Evolutionary conservation across 768 basidiomycete genomes (phyloP).

Genomic region (Pholiota conissans): DNA sequence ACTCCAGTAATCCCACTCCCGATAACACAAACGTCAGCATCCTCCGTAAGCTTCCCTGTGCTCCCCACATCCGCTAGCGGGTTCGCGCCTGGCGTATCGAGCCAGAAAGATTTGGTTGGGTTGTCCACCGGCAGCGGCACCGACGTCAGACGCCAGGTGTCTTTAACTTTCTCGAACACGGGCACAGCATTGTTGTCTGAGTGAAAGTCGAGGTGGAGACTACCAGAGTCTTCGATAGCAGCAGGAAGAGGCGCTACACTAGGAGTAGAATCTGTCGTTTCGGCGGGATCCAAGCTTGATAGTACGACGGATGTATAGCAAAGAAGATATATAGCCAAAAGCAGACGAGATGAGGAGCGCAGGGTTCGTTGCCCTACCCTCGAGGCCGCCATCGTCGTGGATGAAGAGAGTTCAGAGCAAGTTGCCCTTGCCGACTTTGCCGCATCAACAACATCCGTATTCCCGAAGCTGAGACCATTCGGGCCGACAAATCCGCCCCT

Average conservation of each 20-base stretch:
- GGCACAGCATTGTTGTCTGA: not conserved
- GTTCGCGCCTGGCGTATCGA: slow-evolving; percentile 57
- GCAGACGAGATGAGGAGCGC: not conserved
- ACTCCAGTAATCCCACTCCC: slow-evolving; percentile 82
- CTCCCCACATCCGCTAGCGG: slow-evolving; percentile 71
- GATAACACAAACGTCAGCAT: slow-evolving; percentile 76
- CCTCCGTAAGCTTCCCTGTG: slow-evolving; percentile 50
- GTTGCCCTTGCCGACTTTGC: too few species aligned
- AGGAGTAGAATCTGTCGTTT: too few species aligned
- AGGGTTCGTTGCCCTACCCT: not conserved
- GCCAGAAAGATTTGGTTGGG: slow-evolving; percentile 77
- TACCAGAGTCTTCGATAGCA: too few species aligned
- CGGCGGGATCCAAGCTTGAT: too few species aligned
- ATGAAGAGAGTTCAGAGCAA: too few species aligned
- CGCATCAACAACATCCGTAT: too few species aligned
- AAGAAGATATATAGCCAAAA: too few species aligned
- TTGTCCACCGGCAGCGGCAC: slow-evolving; percentile 50
- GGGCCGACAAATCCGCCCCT: too few species aligned
- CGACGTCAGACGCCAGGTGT: not conserved
- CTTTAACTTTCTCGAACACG: not conserved
- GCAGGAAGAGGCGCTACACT: too few species aligned
- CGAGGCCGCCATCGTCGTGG: not conserved
- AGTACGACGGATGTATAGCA: too few species aligned
- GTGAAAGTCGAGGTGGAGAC: too few species aligned
- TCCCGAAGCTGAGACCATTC: too few species aligned